Evolutionary conservation across 441 rosid genomes (phyloP).

Genomic region (Bruguiera hainesii): DNA sequence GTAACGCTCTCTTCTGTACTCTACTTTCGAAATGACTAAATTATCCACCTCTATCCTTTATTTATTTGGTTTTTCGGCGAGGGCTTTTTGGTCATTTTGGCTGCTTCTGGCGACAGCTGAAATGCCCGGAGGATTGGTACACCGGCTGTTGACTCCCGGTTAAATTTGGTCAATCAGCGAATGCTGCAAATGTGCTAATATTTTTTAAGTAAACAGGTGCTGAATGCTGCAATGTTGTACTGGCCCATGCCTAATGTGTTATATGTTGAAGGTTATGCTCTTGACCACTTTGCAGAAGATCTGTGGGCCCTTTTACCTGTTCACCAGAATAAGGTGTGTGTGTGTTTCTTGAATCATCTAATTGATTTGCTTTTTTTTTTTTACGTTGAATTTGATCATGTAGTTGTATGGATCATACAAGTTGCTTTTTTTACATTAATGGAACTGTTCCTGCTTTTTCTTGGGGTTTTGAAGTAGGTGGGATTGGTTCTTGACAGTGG

Average conservation of each 20-base stretch:
- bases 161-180: too few species aligned
- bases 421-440: background rate
- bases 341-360: background rate
- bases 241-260: slow-evolving; percentile 63
- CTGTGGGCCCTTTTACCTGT: slow-evolving; percentile 59
- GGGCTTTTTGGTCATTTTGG: too few species aligned
- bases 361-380: background rate
- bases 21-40: background rate
- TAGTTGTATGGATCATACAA: background rate
- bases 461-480: slow-evolving; percentile 34
- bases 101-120: too few species aligned
- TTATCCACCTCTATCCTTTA: too few species aligned
- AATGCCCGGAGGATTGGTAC: too few species aligned
- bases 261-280: slow-evolving; percentile 65
- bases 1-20: slow-evolving; percentile 23
- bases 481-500: slow-evolving; percentile 68
- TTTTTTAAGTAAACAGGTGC: slow-evolving; percentile 33
- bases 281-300: slow-evolving; percentile 56
- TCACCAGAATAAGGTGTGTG: slow-evolving; percentile 52
- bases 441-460: background rate
- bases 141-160: too few species aligned
- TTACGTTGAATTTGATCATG: background rate
- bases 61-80: too few species aligned
- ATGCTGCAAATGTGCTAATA: background rate
- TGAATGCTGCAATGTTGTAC: slow-evolving; percentile 62